Conservation (phyloP, 805 yeast genomes). For the Pichia phayaonensis region DNA sequence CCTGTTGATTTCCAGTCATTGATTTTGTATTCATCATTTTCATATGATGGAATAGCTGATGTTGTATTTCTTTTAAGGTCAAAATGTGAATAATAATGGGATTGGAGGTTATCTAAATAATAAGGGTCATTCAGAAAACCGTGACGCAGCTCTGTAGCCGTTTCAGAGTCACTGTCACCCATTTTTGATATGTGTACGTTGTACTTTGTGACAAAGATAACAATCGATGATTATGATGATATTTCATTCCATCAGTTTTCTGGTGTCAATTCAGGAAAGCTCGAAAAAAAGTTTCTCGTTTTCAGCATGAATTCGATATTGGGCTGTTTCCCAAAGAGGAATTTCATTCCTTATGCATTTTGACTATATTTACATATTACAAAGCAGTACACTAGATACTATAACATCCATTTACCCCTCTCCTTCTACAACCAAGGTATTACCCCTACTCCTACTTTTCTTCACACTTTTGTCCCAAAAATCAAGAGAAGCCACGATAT, state of each 20-base stretch:
- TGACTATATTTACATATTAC: not conserved
- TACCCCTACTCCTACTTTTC: constrained; percentile 11
- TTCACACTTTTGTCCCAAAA: constrained; percentile 57
- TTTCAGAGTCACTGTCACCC: not conserved
- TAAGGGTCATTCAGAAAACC: constrained; percentile 28
- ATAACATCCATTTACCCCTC: not conserved
- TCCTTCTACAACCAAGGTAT: constrained; percentile 1
- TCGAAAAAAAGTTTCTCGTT: not conserved
- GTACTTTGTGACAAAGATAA: not conserved
- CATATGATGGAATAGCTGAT: constrained; percentile 68
- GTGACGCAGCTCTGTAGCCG: constrained; percentile 23
- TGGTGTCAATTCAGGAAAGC: not conserved
- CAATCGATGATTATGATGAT: too few species aligned
- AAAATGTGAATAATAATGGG: constrained; percentile 45
- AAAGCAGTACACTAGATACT: not conserved
- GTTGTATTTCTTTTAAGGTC: constrained; percentile 91
- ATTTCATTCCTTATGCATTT: not conserved
- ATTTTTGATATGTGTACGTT: not conserved
- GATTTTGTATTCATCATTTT: constrained; percentile 59
- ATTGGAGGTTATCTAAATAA: constrained; percentile 22
- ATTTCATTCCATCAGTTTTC: not conserved
- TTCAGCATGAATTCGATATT: not conserved
- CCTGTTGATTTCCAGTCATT: constrained; percentile 87
- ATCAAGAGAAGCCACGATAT: constrained; percentile 86
- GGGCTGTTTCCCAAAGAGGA: not conserved